Percentiles rank a stretch among this genome's conserved stretches.
phyloP scores from a whole-genome alignment of 2,329 filamentous ascomycete species.

The Knufia fluminis region DNA sequence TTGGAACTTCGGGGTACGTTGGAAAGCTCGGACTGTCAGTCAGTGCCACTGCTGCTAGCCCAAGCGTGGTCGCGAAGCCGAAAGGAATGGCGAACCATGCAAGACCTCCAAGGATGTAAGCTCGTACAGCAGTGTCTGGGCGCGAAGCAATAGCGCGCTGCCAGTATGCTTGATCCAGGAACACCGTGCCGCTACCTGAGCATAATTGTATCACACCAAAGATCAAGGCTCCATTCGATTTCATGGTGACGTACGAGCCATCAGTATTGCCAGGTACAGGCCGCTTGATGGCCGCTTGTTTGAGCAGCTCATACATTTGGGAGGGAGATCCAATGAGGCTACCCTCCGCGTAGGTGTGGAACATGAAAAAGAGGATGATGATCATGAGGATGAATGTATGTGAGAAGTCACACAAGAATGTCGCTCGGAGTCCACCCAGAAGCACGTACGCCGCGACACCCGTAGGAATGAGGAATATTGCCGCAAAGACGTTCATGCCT shows the following conservation, averaged over 20 bases:
- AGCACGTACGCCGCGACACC: constrained; percentile 72
- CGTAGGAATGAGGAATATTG: constrained; percentile 71
- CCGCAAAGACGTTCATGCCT: constrained; percentile 68
- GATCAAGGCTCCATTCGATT: not conserved
- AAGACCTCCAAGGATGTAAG: constrained; percentile 34
- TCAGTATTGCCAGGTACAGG: not conserved
- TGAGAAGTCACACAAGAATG: constrained; percentile 74
- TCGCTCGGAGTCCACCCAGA: constrained; percentile 46
- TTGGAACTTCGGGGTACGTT: constrained; percentile 26
- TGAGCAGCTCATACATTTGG: constrained; percentile 23
- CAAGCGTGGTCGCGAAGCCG: constrained; percentile 38
- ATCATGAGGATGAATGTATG: constrained; percentile 65
- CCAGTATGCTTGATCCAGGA: not conserved
- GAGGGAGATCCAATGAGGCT: constrained; percentile 62
- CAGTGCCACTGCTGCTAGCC: constrained; percentile 38
- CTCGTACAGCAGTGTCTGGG: constrained; percentile 31
- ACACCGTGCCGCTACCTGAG: not conserved
- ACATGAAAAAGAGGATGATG: constrained; percentile 63
- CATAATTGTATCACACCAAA: not conserved
- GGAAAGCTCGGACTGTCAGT: constrained; percentile 35
- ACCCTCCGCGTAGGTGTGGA: constrained; percentile 54
- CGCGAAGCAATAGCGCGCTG: constrained; percentile 32
- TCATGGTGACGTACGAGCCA: not conserved
- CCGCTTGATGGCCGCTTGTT: not conserved
- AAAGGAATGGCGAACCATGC: constrained; percentile 44